Base-by-base conservation (phyloP, 23 red algal species). In the Gracilaria gracilis region DNA sequence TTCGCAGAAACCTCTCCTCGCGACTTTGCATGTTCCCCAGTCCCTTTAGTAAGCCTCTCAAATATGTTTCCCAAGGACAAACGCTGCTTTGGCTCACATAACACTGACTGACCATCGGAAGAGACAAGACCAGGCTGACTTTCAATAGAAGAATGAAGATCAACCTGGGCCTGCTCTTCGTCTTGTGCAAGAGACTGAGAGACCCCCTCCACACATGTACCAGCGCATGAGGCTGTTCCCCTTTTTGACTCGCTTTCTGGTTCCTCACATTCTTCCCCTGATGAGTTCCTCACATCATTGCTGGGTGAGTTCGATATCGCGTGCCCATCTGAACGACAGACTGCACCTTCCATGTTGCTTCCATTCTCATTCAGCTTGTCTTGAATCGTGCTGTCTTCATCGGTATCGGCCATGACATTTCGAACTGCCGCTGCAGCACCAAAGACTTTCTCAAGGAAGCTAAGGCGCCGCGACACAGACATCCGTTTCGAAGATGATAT, bases 361-460 rank as follows among this genome's bases (percentile, higher is more conserved):
- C 32, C 25, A 65, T 65, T 12, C 61, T 28, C 32, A 2, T 27
- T 31, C 61, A 65, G 24, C 42, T 46, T 11, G 4, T 46, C n/a
- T n/a, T 11, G 42, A 46, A 46, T 46, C 4, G 11, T 46, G 42
- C 42, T 46, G 4, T 46, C 16, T 19, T 58, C 8, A 34, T 75
- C 69, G 36, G 9, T 23, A 75, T 75, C 69, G n/a, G 9, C 37
- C 69, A 47, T 75, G 29, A 75, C 69, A 7, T 75, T 40, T 75
- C 69, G 69, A 23, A 75, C 39, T 11, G 69, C 69, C 4, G 69
- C 69, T 1, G 69, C 69, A 44, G 69, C 69, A n/a, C 69, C 69
- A 23, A 42, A 4, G 44, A 75, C 69, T 36, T 75, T 75, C 4
- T 75, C 69, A 46, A 75, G 36, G 69, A 75, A 75, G 36, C 69